phyloP scores from a whole-genome alignment of 495 filamentous ascomycete species.

The Aspergillus bridgeri region DNA sequence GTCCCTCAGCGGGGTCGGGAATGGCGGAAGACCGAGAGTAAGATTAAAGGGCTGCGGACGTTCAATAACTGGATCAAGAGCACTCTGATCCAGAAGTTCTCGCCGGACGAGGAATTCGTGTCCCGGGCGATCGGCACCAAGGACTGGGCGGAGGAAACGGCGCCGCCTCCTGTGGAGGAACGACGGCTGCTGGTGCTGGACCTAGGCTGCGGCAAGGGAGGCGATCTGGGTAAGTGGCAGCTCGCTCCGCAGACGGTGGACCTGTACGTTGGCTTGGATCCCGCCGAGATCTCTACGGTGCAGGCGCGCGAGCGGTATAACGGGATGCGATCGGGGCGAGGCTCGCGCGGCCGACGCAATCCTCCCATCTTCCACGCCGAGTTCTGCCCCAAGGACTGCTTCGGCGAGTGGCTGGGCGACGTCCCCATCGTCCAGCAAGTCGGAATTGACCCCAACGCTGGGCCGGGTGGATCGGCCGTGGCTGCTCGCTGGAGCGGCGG shows the following conservation, averaged over 20 bases:
- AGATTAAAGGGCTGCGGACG: slow-evolving; percentile 88
- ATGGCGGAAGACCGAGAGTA: slow-evolving; percentile 88
- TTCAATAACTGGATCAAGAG: slow-evolving; percentile 99
- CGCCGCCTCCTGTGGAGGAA: slow-evolving; percentile 36
- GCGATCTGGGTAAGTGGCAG: slow-evolving; percentile 94
- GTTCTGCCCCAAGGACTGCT: slow-evolving; percentile 88
- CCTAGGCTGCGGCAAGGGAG: slow-evolving; percentile 94
- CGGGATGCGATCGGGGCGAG: slow-evolving; percentile 62
- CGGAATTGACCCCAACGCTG: slow-evolving; percentile 70
- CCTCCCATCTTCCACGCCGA: slow-evolving; percentile 74
- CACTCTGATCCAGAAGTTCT: slow-evolving; percentile 93
- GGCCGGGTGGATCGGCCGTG: slow-evolving; percentile 54
- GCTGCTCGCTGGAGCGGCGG: slow-evolving; percentile 57
- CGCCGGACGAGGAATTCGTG: slow-evolving; percentile 70
- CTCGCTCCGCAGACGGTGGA: slow-evolving; percentile 78
- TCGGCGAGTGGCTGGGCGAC: slow-evolving; percentile 72
- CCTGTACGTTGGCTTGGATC: slow-evolving; percentile 89
- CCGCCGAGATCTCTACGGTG: slow-evolving; percentile 83
- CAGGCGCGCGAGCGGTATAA: slow-evolving; percentile 83
- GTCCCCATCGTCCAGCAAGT: slow-evolving; percentile 75
- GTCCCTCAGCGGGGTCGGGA: slow-evolving; percentile 83
- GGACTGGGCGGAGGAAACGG: slow-evolving; percentile 53
- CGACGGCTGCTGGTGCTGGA: slow-evolving; percentile 76
- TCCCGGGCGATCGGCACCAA: slow-evolving; percentile 36
- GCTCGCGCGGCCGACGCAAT: slow-evolving; percentile 53